phyloP scores from a whole-genome alignment of 1,284 basidiomycete genomes.

The Cryptococcus deneoformans region DNA sequence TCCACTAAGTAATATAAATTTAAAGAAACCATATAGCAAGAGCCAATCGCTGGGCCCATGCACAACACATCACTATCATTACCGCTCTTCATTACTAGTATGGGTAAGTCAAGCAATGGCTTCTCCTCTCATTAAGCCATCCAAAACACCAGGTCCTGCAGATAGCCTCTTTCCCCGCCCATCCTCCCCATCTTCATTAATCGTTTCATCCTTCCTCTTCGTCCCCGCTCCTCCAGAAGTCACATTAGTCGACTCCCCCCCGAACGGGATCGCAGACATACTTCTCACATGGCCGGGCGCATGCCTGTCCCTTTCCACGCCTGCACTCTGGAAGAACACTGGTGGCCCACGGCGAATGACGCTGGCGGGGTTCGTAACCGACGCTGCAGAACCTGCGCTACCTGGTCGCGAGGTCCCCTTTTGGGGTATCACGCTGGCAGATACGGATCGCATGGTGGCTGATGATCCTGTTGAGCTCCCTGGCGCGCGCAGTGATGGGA shows the following conservation, averaged over 20 bases:
- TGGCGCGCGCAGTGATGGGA: conserved; percentile 19
- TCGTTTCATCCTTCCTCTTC: conserved; percentile 33
- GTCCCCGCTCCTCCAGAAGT: neutral
- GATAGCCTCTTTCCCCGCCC: conserved; percentile 30
- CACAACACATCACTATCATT: no score
- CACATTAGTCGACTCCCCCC: neutral
- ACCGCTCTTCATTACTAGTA: no score
- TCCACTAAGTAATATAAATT: no score
- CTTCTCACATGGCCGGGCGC: conserved; percentile 1
- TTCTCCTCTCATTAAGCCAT: conserved; percentile 8
- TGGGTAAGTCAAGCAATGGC: neutral
- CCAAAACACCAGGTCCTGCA: conserved; percentile 25
- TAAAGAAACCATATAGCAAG: no score
- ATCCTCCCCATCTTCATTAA: conserved; percentile 9
- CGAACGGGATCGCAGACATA: neutral
- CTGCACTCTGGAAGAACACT: conserved; percentile 37
- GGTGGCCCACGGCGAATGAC: conserved; percentile 32
- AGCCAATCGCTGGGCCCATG: no score
- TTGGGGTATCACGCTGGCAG: neutral
- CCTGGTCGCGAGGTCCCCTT: neutral
- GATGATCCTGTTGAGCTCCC: conserved; percentile 20
- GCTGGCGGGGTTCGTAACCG: conserved; percentile 25
- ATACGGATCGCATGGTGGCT: conserved; percentile 1
- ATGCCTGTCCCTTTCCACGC: conserved; percentile 8
- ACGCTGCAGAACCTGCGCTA: neutral